These are phyloP conservation scores for Trichoderma cornu-damae DNA, from an alignment of 2,329 filamentous ascomycete species.

Conservation along the genomic window DNA sequence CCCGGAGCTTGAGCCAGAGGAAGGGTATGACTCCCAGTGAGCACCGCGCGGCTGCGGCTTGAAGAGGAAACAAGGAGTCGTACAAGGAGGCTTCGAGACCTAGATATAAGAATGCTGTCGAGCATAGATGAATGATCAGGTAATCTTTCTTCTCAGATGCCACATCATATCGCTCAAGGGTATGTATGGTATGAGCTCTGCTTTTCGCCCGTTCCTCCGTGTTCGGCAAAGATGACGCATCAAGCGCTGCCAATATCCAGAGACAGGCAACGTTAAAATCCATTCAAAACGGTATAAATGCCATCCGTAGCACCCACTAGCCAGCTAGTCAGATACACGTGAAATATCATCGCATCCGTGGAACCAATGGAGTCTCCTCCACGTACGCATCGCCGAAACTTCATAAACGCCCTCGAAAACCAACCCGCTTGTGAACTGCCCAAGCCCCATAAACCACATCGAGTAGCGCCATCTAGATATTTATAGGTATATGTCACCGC, in stretches of 20 bases:
- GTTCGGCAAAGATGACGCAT: neutral
- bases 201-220: neutral
- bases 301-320: neutral
- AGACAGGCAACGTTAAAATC: neutral
- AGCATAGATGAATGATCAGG: too few species aligned
- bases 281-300: neutral
- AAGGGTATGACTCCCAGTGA: too few species aligned
- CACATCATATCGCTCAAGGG: neutral
- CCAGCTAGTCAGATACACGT: neutral
- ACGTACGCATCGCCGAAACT: neutral
- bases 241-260: neutral
- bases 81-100: too few species aligned
- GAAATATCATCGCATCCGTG: neutral
- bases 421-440: neutral
- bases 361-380: neutral
- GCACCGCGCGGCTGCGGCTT: too few species aligned
- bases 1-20: neutral
- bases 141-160: too few species aligned
- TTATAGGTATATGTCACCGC: conserved; percentile 86
- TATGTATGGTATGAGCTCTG: too few species aligned
- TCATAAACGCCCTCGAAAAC: neutral
- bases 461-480: conserved; percentile 1
- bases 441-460: neutral
- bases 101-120: neutral
- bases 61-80: too few species aligned